Evolutionary conservation across 2,329 filamentous ascomycete genomes (phyloP), one percentile per base, ranked within the genome.

Genomic region (Malbranchea cinnamomea): DNA sequence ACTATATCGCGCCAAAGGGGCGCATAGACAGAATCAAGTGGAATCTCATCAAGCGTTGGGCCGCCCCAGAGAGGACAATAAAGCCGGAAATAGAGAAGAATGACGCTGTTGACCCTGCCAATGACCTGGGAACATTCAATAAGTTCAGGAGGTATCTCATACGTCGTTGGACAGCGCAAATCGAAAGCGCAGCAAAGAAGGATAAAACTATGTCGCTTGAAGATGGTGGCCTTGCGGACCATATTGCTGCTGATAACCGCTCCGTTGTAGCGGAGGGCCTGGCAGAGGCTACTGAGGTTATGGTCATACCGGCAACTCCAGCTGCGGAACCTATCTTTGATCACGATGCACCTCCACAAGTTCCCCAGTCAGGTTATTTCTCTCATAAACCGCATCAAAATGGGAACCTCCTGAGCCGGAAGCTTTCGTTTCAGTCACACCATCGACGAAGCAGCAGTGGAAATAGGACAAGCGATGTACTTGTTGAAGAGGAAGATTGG

Each of bases 11-110:
- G 6, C 60, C 62, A 0, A 40, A 50, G 0, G 56, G 56, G 2
- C 40, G 49, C 29, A 41, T 52, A 27, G 51, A 49, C 2, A 45
- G 45, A 2, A 14, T 63, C 2, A 67, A 65, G 41, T 68, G 65
- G 65, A 45, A 47, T 3, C 41, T 67, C 2, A 47, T 68, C 5
- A 53, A 47, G 4, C 40, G 39, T 3, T 68, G 65, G 62, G 63
- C 63, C 38, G 43, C 48, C 17, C 49, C 49, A 1, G 53, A 55
- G 14, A 56, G 48, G 30, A 60, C 59, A 2, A 59, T 55, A 26
- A 41, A 39, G 11, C 47, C 47, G 7, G 47, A 41, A 26, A 12
- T 23, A 40, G 41, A 38, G n/a, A 17, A 8, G 5, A 41, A 32
- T 15, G 45, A 51, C n/a, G 14, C 25, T 12, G 15, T 23, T 8